Conservation (phyloP, 176 grass and related monocot genomes). For the Cymbopogon citratus region DNA sequence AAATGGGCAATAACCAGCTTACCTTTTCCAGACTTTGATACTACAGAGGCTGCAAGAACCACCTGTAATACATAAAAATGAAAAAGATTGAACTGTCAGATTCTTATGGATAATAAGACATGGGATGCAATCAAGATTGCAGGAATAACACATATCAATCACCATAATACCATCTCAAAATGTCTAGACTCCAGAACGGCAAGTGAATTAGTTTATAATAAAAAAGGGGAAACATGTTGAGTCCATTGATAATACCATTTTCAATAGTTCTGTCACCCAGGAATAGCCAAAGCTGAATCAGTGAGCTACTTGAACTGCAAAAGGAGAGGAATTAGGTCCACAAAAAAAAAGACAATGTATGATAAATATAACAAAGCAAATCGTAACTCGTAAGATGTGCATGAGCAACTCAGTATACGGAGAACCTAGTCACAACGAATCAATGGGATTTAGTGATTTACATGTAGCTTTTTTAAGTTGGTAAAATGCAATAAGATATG, state of each 20-base stretch:
- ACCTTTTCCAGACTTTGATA: slow-evolving; percentile 85
- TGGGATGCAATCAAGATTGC: neutral
- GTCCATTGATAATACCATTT: slow-evolving; percentile 39
- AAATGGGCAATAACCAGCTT: slow-evolving; percentile 16
- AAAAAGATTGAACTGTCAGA: slow-evolving; percentile 16
- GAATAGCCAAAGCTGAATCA: slow-evolving; percentile 19
- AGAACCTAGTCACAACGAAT: neutral
- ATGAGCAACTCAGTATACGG: neutral
- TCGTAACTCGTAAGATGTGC: neutral
- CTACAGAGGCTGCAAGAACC: slow-evolving; percentile 66
- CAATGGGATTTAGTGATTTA: neutral
- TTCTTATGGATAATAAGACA: neutral
- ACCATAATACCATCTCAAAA: neutral
- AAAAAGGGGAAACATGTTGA: neutral
- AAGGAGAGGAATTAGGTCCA: slow-evolving; percentile 20
- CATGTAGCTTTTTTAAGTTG: neutral
- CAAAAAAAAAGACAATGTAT: neutral
- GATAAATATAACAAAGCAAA: slow-evolving; percentile 9
- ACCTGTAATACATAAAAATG: slow-evolving; percentile 43
- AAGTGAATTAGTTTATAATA: slow-evolving; percentile 3
- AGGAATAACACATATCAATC: neutral
- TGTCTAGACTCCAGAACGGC: neutral
- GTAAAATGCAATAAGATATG: neutral
- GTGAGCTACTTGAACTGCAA: slow-evolving; percentile 12
- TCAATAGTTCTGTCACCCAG: slow-evolving; percentile 3